phyloP scores from a whole-genome alignment of 2,329 filamentous ascomycete genomes.

The Colletotrichum graminicola region DNA sequence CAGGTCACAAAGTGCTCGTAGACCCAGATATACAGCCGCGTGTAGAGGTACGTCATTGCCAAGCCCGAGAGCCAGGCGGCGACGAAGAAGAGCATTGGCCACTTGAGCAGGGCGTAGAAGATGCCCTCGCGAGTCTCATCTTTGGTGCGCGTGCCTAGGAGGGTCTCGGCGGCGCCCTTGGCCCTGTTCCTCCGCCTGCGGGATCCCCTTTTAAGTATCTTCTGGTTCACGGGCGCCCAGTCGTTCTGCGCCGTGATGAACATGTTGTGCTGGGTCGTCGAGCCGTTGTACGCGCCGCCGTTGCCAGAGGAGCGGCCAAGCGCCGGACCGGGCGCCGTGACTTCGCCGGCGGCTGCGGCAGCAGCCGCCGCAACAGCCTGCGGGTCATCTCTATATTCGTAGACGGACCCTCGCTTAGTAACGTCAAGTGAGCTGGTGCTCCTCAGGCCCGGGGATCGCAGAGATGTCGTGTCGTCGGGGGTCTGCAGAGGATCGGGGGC shows the following conservation, averaged over 20 bases:
- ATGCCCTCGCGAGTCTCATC: slow-evolving; percentile 97
- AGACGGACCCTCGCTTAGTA: slow-evolving; percentile 56
- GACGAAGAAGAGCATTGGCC: slow-evolving; percentile 87
- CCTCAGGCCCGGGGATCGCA: slow-evolving; percentile 56
- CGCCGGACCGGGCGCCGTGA: slow-evolving; percentile 41
- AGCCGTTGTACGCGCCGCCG: slow-evolving; percentile 25
- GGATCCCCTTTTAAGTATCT: slow-evolving; percentile 60
- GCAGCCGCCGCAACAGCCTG: slow-evolving; percentile 54
- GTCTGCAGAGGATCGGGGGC: slow-evolving; percentile 81
- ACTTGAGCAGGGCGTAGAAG: slow-evolving; percentile 89
- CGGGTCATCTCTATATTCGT: slow-evolving; percentile 49
- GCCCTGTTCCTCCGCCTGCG: slow-evolving; percentile 54
- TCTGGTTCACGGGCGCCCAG: slow-evolving; percentile 90
- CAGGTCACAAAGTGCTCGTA: slow-evolving; percentile 95
- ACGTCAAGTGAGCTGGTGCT: slow-evolving; percentile 56
- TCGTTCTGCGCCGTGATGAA: slow-evolving; percentile 95
- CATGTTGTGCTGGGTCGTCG: slow-evolving; percentile 54
- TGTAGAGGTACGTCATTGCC: slow-evolving; percentile 80
- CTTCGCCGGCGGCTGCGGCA: slow-evolving; percentile 55
- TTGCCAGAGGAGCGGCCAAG: slow-evolving; percentile 27
- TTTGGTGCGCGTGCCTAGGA: slow-evolving; percentile 71
- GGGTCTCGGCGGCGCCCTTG: slow-evolving; percentile 54
- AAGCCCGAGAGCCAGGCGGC: slow-evolving; percentile 84
- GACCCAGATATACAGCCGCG: slow-evolving; percentile 87
- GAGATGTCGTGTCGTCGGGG: slow-evolving; percentile 63